A percentile compares a stretch with the other conserved stretches of the same genome.
Conservation (phyloP, 768 basidiomycete genomes). For the Xanthoconium stramineum region DNA sequence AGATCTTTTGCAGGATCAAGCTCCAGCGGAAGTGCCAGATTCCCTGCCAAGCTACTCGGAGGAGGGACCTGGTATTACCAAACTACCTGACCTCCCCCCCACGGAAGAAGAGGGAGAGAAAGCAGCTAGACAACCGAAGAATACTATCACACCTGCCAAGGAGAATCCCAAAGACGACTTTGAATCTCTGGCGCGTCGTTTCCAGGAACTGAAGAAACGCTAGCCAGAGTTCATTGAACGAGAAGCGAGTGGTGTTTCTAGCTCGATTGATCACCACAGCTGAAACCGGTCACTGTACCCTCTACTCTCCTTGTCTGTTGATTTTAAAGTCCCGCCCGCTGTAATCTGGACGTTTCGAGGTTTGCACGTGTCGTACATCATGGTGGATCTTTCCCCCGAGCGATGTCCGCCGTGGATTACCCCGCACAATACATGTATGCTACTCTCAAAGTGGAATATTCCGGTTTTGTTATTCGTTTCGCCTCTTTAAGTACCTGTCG, state of each 20-base stretch:
- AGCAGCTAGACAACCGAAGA: conserved; percentile 5
- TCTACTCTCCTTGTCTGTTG: neutral
- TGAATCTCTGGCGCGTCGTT: conserved; percentile 71
- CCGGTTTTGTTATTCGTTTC: neutral
- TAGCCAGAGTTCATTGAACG: conserved; percentile 28
- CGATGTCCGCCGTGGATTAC: conserved; percentile 19
- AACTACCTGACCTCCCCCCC: conserved; percentile 51
- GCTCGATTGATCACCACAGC: neutral
- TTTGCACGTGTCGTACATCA: conserved; percentile 9
- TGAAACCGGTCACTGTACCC: conserved; percentile 9
- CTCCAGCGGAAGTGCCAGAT: conserved; percentile 10
- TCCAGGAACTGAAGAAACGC: conserved; percentile 84
- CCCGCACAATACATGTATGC: neutral
- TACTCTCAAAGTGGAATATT: neutral
- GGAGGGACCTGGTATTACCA: conserved; percentile 25
- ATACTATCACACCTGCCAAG: conserved; percentile 4
- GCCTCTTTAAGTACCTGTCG: neutral
- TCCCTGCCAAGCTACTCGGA: conserved; percentile 29
- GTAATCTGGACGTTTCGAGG: conserved; percentile 5
- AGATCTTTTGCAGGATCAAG: conserved; percentile 7
- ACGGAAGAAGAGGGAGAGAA: conserved; percentile 45
- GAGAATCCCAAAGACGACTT: conserved; percentile 60
- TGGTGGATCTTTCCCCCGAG: neutral
- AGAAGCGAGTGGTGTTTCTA: neutral
- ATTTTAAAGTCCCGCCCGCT: conserved; percentile 10